A percentile compares a stretch with the other conserved stretches of the same genome.
Evolutionary conservation across 208 protist genomes (phyloP).

Genomic region (Crithidia mellificae): DNA sequence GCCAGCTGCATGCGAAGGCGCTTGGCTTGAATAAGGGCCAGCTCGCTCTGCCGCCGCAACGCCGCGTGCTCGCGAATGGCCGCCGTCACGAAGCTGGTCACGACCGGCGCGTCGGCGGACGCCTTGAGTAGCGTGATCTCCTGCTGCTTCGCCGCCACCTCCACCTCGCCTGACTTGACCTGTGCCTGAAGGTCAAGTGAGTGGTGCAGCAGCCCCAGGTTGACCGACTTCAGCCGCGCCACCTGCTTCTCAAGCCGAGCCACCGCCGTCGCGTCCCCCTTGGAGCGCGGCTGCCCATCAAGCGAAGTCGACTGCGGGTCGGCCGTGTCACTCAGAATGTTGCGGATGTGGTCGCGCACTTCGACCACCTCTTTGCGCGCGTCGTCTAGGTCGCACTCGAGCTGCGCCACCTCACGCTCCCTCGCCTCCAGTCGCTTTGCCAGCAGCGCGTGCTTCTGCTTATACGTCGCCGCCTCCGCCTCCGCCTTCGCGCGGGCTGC

Average conservation of each 20-base stretch:
- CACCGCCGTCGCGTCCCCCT: conserved; percentile 25
- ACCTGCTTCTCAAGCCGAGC: conserved; percentile 62
- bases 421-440: conserved; percentile 69
- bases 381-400: conserved; percentile 75
- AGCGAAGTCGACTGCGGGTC: conserved; percentile 4
- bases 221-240: conserved; percentile 86
- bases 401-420: conserved; percentile 60
- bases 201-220: conserved; percentile 80
- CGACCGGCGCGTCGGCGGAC: conserved; percentile 50
- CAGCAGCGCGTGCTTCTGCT: conserved; percentile 74
- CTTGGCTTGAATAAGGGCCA: conserved; percentile 76
- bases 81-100: conserved; percentile 83
- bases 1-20: conserved; percentile 71
- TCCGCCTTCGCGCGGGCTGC: conserved; percentile 54
- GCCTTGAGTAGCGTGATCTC: conserved; percentile 81
- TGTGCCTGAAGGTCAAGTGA: conserved; percentile 74
- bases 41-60: conserved; percentile 77
- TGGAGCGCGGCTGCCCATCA: conserved; percentile 5
- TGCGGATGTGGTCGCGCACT: conserved; percentile 48
- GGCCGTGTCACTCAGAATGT: conserved; percentile 26
- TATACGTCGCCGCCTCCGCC: conserved; percentile 69
- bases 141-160: conserved; percentile 64
- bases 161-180: conserved; percentile 62
- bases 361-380: conserved; percentile 57
- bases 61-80: conserved; percentile 82